Base-by-base conservation (phyloP, 2,329 filamentous ascomycete genomes). In the Thelonectria rubi region DNA sequence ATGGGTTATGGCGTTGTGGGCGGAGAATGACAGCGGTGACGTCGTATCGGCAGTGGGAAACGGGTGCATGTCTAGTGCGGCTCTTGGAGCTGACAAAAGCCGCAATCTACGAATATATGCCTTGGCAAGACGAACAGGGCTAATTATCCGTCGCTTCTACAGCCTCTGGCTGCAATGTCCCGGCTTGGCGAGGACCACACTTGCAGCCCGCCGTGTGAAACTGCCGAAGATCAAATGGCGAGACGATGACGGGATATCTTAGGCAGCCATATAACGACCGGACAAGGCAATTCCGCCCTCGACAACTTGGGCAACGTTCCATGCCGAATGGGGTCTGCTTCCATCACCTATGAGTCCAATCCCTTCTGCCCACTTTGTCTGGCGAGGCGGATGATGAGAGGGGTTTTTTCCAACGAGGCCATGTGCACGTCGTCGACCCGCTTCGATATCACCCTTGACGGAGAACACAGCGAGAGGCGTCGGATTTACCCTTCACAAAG, bases 371-470 rank as follows among this genome's bases (percentile, higher is more conserved):
- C 17, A 9, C 17, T 17, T 10, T 24, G 5, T 39, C 8, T 50
- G 11, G 15, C 21, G 40, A 43, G 15, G 40, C 3, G 18, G 17
- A 18, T 39, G 90, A 30, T 15, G 12, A 37, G 7, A 37, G 34
- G 34, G 15, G 11, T 37, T 37, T 15, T 37, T 30, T 9, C 10
- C 26, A 30, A 9, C 7, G 26, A 30, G n/a, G 26, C 26, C 26
- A 30, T 30, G 8, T 30, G 26, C 26, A 9, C 26, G 26, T 30
- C 7, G 26, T 30, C 7, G 26, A 30, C 26, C 26, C 26, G 26
- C 26, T 30, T 8, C 26, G 26, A 9, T 9, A 30, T 30, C 2
- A 30, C 26, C 26, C 10, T 9, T 30, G 26, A 30, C 21, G 21
- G 21, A 24, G 21, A 24, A 24, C 3, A 7, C 4, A 30, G 2